Conservation (phyloP, 345 rosid genomes). For the Aegle marmelos region DNA sequence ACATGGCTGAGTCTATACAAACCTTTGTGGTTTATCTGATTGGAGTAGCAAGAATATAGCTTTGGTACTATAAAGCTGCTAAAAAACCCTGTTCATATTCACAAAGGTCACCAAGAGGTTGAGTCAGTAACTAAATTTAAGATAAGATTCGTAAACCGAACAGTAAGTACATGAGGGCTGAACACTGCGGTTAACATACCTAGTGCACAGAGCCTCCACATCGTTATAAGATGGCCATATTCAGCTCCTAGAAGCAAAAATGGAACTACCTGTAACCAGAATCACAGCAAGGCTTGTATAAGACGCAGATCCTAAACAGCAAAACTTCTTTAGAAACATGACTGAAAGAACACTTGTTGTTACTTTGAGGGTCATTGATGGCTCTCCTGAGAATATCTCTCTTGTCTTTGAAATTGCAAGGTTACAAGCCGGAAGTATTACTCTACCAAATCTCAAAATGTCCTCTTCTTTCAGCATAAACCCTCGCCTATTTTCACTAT, state of each 20-base stretch:
- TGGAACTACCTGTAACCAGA: constrained; percentile 65
- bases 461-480: constrained; percentile 70
- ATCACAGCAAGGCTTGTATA: constrained; percentile 1
- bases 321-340: background rate
- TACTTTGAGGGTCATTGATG: constrained; percentile 91
- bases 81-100: constrained; percentile 64
- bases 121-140: background rate
- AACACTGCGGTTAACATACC: constrained; percentile 38
- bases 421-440: constrained; percentile 73
- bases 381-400: constrained; percentile 92
- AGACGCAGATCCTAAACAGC: constrained; percentile 7
- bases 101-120: constrained; percentile 7
- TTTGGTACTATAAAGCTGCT: constrained; percentile 73
- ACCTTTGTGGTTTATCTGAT: constrained; percentile 64
- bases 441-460: constrained; percentile 53
- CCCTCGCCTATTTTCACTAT: constrained; percentile 34
- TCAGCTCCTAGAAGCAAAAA: constrained; percentile 84
- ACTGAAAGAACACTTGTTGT: background rate
- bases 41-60: constrained; percentile 55
- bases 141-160: background rate
- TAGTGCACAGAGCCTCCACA: constrained; percentile 68
- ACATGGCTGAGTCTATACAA: background rate
- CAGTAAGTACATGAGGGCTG: background rate
- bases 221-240: constrained; percentile 74
- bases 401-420: constrained; percentile 60